Evolutionary conservation across 1,284 basidiomycete genomes (phyloP).

Genomic region (Pascua sp.): DNA sequence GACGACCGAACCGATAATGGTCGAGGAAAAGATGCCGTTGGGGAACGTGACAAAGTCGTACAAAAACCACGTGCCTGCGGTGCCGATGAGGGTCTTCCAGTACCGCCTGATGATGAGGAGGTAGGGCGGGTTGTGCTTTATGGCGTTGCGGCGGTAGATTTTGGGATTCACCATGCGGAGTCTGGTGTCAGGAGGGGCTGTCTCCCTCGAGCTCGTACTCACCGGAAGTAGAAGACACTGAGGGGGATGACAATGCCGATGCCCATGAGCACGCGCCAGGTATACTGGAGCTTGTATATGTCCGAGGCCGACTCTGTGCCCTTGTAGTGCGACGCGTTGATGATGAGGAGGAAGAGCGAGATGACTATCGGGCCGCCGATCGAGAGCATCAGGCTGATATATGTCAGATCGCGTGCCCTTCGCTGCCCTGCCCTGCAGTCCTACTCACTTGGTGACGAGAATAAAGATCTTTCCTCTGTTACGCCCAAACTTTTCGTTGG

Average conservation of each 20-base stretch:
- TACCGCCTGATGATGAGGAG: constrained; percentile 61
- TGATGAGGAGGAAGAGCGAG: constrained; percentile 67
- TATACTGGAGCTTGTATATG: constrained; percentile 61
- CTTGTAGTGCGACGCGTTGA: constrained; percentile 42
- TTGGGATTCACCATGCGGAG: constrained; percentile 66
- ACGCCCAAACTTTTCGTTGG: constrained; percentile 64
- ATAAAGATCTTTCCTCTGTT: constrained; percentile 69
- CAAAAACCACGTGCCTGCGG: constrained; percentile 70
- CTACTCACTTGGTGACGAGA: constrained; percentile 62
- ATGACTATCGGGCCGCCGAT: constrained; percentile 68
- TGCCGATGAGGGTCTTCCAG: constrained; percentile 66
- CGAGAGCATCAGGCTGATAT: constrained; percentile 32
- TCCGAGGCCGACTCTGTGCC: constrained; percentile 57
- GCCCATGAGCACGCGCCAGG: constrained; percentile 73
- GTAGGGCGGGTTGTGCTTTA: constrained; percentile 55
- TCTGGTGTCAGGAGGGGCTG: constrained; percentile 9
- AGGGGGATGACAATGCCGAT: constrained; percentile 66
- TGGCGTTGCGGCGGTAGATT: constrained; percentile 64
- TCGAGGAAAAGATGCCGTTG: constrained; percentile 61
- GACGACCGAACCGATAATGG: constrained; percentile 60
- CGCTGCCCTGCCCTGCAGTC: background rate
- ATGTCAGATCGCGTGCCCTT: background rate
- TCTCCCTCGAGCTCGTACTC: too few relatives aligned
- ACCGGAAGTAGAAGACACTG: constrained; percentile 57
- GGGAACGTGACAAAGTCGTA: constrained; percentile 75